Conservation (phyloP, 768 basidiomycete genomes). For the Rhodotorula babjevae region DNA sequence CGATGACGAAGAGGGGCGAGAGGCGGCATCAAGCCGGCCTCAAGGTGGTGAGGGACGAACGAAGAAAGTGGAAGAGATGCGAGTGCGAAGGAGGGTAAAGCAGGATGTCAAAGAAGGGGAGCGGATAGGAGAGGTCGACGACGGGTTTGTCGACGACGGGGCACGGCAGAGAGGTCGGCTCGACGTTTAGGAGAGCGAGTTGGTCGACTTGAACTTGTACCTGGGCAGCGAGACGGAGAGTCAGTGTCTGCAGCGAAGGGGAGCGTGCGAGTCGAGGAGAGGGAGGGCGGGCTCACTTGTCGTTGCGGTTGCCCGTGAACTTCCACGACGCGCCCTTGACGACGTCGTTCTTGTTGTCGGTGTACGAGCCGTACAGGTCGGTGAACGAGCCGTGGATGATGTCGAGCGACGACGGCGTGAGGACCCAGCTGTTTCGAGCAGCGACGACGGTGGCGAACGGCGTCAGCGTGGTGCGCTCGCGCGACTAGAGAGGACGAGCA, state of each 20-base stretch:
- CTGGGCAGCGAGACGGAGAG: too few relatives aligned
- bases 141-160: too few relatives aligned
- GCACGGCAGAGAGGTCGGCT: too few relatives aligned
- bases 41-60: neutral
- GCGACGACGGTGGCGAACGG: constrained; percentile 23
- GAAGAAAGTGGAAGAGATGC: neutral
- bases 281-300: neutral
- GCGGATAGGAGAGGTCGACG: too few relatives aligned
- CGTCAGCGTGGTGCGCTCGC: neutral
- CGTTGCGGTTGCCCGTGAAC: constrained; percentile 38
- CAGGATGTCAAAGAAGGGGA: too few relatives aligned
- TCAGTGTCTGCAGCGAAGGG: too few relatives aligned
- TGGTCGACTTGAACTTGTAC: constrained; percentile 12
- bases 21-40: neutral
- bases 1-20: neutral
- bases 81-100: neutral
- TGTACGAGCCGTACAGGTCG: constrained; percentile 12
- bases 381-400: constrained; percentile 16
- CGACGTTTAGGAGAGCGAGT: constrained; percentile 1
- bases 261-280: too few relatives aligned
- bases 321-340: constrained; percentile 25
- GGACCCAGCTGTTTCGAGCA: constrained; percentile 32
- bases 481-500: too few relatives aligned
- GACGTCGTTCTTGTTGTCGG: constrained; percentile 26
- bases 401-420: constrained; percentile 26